Conservation (phyloP, 2,329 filamentous ascomycete genomes). For the Aspergillus novofumigatus region DNA sequence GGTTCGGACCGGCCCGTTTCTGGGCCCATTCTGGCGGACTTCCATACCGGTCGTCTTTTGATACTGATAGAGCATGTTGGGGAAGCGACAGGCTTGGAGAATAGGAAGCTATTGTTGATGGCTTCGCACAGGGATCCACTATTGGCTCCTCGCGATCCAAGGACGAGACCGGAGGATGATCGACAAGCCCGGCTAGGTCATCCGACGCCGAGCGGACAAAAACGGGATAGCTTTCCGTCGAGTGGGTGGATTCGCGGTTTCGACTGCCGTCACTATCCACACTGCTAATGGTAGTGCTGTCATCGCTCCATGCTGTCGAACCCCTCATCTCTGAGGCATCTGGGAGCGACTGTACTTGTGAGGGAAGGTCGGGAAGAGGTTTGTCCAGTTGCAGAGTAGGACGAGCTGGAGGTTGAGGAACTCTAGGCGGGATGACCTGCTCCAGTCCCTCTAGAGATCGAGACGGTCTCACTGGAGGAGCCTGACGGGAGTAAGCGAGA, state of each 20-base stretch:
- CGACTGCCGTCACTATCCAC: slow-evolving; percentile 14
- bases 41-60: slow-evolving; percentile 24
- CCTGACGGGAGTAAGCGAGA: slow-evolving; percentile 17
- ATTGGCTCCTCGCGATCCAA: slow-evolving; percentile 5
- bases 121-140: slow-evolving; percentile 7
- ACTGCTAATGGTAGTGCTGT: slow-evolving; percentile 26
- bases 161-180: slow-evolving; percentile 20
- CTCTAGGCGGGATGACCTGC: slow-evolving; percentile 29
- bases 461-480: slow-evolving; percentile 32
- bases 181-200: slow-evolving; percentile 24
- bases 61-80: slow-evolving; percentile 14
- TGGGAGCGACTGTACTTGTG: slow-evolving; percentile 19
- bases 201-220: slow-evolving; percentile 27
- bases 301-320: slow-evolving; percentile 27
- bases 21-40: slow-evolving; percentile 19
- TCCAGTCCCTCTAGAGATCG: slow-evolving; percentile 37
- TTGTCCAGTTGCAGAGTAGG: slow-evolving; percentile 26
- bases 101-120: slow-evolving; percentile 6
- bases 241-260: slow-evolving; percentile 17
- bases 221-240: slow-evolving; percentile 29
- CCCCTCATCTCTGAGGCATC: slow-evolving; percentile 16
- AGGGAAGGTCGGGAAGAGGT: slow-evolving; percentile 30
- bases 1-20: slow-evolving; percentile 23
- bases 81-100: slow-evolving; percentile 3
- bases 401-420: slow-evolving; percentile 12